A percentile compares a stretch with the other conserved stretches of the same genome.
These are phyloP conservation scores for Cyphellophora europaea DNA, from an alignment of 2,329 filamentous ascomycete species.

Conservation along the genomic window DNA sequence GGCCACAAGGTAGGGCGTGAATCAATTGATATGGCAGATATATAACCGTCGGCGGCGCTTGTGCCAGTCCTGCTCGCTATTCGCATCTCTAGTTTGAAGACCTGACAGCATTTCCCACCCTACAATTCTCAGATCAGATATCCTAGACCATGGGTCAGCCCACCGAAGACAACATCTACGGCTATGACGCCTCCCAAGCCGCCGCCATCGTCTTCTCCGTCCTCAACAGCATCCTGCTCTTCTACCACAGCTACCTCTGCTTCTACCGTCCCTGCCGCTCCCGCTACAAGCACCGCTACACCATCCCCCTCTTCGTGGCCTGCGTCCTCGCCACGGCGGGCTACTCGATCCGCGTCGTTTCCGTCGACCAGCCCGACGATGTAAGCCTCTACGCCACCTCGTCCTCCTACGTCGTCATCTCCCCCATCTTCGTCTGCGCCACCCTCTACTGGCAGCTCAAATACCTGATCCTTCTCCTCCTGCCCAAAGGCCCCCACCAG, in stretches of 20 bases:
- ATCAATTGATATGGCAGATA: too few species aligned
- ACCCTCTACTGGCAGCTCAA: constrained; percentile 44
- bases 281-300: constrained; percentile 25
- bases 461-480: constrained; percentile 32
- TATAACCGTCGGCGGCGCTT: too few species aligned
- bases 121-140: too few species aligned
- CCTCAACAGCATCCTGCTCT: constrained; percentile 31
- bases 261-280: constrained; percentile 31
- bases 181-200: constrained; percentile 35
- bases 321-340: constrained; percentile 33
- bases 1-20: too few species aligned
- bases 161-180: constrained; percentile 25
- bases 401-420: constrained; percentile 36
- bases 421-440: constrained; percentile 40
- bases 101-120: too few species aligned
- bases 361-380: constrained; percentile 23
- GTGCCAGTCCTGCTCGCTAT: too few species aligned
- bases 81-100: too few species aligned
- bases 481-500: constrained; percentile 23
- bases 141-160: background rate
- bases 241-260: constrained; percentile 32
- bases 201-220: constrained; percentile 33
- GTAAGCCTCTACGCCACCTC: constrained; percentile 32
- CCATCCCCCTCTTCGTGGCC: constrained; percentile 35
- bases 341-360: constrained; percentile 31